Evolutionary conservation across 352 stramenopile species (phyloP).

Genomic region (Globisporangium middletonii): DNA sequence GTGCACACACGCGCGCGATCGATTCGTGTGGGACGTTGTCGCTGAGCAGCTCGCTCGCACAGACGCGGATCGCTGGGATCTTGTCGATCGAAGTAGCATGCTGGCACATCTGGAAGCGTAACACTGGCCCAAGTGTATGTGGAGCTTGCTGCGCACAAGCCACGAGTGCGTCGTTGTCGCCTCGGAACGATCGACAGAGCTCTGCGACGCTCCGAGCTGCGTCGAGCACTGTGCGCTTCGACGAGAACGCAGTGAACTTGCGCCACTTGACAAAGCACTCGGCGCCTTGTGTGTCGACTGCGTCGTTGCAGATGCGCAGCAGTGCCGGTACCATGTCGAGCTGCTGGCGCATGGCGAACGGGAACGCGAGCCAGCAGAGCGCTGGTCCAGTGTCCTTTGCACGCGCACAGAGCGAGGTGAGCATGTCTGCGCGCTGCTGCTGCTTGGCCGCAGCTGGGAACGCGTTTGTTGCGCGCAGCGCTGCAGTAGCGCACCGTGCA

Average conservation of each 20-base stretch:
- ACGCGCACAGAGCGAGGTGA: conserved; percentile 23
- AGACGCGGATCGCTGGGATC: conserved; percentile 18
- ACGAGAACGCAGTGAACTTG: conserved; percentile 19
- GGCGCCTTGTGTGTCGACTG: conserved; percentile 21
- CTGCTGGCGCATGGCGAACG: conserved; percentile 21
- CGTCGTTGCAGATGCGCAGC: conserved; percentile 27
- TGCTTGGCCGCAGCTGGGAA: conserved; percentile 7
- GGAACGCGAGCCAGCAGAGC: conserved; percentile 38
- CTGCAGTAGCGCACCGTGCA: conserved; percentile 23
- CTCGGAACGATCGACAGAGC: conserved; percentile 17
- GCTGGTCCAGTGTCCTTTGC: conserved; percentile 20
- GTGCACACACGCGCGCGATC: conserved; percentile 29
- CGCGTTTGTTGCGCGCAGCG: conserved; percentile 15
- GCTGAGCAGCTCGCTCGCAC: conserved; percentile 16
- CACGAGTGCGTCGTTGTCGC: conserved; percentile 17
- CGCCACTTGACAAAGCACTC: conserved; percentile 33
- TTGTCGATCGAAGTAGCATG: conserved; percentile 6
- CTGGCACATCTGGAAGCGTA: conserved; percentile 26
- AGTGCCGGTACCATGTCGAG: conserved; percentile 15
- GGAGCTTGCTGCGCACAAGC: conserved; percentile 22
- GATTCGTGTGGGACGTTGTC: conserved; percentile 11
- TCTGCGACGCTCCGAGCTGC: conserved; percentile 3
- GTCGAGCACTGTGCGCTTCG: conserved; percentile 15
- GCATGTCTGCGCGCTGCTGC: conserved; percentile 13
- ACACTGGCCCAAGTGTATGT: conserved; percentile 16